Percentiles rank a stretch among this genome's conserved stretches.
Conservation (phyloP, 1,284 basidiomycete genomes). For the Marasmius oreades region DNA sequence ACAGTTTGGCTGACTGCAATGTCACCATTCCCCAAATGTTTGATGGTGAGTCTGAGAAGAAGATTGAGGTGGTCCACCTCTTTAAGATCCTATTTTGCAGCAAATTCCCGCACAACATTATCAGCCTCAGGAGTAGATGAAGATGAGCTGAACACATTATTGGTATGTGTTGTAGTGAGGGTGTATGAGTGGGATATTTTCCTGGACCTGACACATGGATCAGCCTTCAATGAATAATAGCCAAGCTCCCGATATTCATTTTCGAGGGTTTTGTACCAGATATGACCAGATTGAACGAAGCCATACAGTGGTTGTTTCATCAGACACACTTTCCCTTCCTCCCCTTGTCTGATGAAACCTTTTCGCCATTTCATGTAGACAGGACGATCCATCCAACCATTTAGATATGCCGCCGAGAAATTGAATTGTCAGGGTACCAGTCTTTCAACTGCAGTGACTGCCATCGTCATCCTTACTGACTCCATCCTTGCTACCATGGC, state of each 20-base stretch:
- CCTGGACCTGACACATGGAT: slow-evolving; percentile 11
- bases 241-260: slow-evolving; percentile 7
- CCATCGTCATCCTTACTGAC: slow-evolving; percentile 1
- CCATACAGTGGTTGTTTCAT: slow-evolving; percentile 8
- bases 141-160: slow-evolving; percentile 10
- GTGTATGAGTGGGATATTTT: slow-evolving; percentile 2
- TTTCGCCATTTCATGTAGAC: slow-evolving; percentile 6
- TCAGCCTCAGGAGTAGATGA: slow-evolving; percentile 7
- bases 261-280: slow-evolving; percentile 13
- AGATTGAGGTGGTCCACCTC: slow-evolving; percentile 7
- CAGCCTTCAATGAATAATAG: slow-evolving; percentile 7
- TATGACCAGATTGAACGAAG: slow-evolving; percentile 11
- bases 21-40: slow-evolving; percentile 7
- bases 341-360: slow-evolving; percentile 10
- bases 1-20: slow-evolving; percentile 3
- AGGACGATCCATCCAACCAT: not conserved
- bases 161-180: slow-evolving; percentile 11
- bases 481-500: slow-evolving; percentile 10
- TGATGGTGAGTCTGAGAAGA: slow-evolving; percentile 10
- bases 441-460: not conserved
- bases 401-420: not conserved
- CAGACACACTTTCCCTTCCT: slow-evolving; percentile 6
- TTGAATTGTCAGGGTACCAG: not conserved
- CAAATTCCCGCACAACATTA: slow-evolving; percentile 7
- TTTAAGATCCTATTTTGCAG: slow-evolving; percentile 12